These are phyloP conservation scores for Thecaphora thlaspeos DNA, from an alignment of 1,284 basidiomycete genomes.

Conservation along the genomic window DNA sequence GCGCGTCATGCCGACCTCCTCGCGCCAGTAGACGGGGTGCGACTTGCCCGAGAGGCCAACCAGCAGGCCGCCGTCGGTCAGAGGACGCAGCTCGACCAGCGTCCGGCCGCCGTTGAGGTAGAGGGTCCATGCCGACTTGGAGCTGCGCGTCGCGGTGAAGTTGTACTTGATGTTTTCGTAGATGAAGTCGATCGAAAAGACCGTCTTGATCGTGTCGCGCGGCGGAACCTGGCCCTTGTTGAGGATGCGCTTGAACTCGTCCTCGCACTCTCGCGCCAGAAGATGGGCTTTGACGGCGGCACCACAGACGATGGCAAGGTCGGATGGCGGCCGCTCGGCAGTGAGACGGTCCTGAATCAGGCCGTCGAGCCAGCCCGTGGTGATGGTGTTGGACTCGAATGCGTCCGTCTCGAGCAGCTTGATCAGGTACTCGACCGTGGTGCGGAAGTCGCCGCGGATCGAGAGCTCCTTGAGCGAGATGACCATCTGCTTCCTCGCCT, in stretches of 20 bases:
- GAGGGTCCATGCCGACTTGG: slow-evolving; percentile 82
- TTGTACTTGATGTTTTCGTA: slow-evolving; percentile 95
- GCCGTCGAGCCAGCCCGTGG: slow-evolving; percentile 97
- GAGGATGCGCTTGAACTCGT: slow-evolving; percentile 90
- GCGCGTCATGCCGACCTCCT: slow-evolving; percentile 78
- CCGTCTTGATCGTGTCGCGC: slow-evolving; percentile 91
- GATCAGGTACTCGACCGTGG: slow-evolving; percentile 91
- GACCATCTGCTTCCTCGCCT: slow-evolving; percentile 99
- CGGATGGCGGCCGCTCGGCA: slow-evolving; percentile 89
- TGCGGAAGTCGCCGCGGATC: slow-evolving; percentile 98
- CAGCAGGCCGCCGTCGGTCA: slow-evolving; percentile 93
- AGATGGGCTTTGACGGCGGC: slow-evolving; percentile 91
- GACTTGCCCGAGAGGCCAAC: slow-evolving; percentile 88
- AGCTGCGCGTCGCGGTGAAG: slow-evolving; percentile 91
- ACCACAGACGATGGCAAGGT: slow-evolving; percentile 91
- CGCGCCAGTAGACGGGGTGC: slow-evolving; percentile 97
- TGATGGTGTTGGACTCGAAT: slow-evolving; percentile 95
- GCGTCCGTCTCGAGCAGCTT: slow-evolving; percentile 94
- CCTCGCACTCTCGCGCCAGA: slow-evolving; percentile 81
- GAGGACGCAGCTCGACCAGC: slow-evolving; percentile 63
- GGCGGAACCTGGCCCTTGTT: slow-evolving; percentile 98
- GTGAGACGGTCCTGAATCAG: slow-evolving; percentile 93
- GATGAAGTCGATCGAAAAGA: slow-evolving; percentile 89
- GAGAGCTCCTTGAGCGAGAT: slow-evolving; percentile 96
- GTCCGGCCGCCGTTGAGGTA: slow-evolving; percentile 83